A percentile compares a stretch with the other conserved stretches of the same genome.
Evolutionary conservation across 306 rosid genomes (phyloP).

Genomic region (Canavalia gladiata): DNA sequence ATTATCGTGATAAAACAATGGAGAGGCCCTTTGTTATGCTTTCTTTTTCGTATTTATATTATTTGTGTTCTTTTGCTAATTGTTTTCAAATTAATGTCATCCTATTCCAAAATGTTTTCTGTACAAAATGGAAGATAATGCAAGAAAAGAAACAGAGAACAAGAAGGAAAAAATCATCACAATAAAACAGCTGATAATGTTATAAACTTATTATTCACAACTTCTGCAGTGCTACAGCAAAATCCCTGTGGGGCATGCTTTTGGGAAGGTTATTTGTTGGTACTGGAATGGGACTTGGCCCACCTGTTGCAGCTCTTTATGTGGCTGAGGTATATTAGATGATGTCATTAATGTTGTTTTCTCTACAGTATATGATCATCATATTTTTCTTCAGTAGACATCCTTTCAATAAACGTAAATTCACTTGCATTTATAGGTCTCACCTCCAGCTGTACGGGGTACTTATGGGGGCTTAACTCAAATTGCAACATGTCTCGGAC

Average conservation of each 20-base stretch:
- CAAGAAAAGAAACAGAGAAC: conserved; percentile 7
- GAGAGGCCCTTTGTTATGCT: conserved; percentile 7
- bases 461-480: conserved; percentile 83
- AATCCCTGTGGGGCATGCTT: conserved; percentile 84
- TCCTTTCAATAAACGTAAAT: conserved; percentile 10
- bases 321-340: conserved; percentile 74
- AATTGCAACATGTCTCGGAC: conserved; percentile 88
- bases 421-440: conserved; percentile 63
- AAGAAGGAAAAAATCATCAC: conserved; percentile 5
- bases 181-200: conserved; percentile 37
- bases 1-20: background rate
- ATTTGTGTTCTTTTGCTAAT: conserved; percentile 16
- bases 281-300: conserved; percentile 90
- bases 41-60: background rate
- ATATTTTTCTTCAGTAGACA: conserved; percentile 24
- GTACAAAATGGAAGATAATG: conserved; percentile 18
- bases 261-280: conserved; percentile 88
- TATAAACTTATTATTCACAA: conserved; percentile 41
- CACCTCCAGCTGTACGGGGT: conserved; percentile 83
- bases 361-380: conserved; percentile 22
- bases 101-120: conserved; percentile 4
- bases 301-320: conserved; percentile 85
- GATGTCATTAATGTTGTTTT: conserved; percentile 37
- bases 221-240: conserved; percentile 72
- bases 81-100: conserved; percentile 36